Base-by-base conservation (phyloP, 2,329 filamentous ascomycete genomes). In the Alternaria brassicicola region DNA sequence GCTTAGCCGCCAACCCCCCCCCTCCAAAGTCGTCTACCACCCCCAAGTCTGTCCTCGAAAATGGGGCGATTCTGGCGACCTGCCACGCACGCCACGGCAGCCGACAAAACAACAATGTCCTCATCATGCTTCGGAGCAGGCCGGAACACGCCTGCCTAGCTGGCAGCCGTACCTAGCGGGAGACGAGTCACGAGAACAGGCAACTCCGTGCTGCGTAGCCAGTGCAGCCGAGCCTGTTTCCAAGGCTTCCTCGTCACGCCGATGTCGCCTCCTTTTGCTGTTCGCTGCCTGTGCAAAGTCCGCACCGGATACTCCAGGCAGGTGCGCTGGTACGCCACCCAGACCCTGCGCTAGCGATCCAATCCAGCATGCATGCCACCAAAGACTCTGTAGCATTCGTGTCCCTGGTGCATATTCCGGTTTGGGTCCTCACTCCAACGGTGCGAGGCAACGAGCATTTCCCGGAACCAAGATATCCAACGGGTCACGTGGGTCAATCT, bases 101-200 rank as follows among this genome's bases (percentile, higher is more conserved):
- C 33, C 58, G 51, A 54, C 52, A 43, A 57, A 21, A 45, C 52
- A 52, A 25, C 48, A 55, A 30, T 43, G 52, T 49, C 55, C 33
- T 38, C 54, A 55, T 59, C 56, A 51, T 41, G 45, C 36, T 36
- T 75, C 74, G 73, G 74, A 61, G 65, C 54, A 68, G 56, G 66
- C 62, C 74, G 74, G 73, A 67, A 65, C 33, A 25, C 23, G 41
- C 43, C 56, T 41, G 54, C 51, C 61, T 68, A 64, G 66, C 59
- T 62, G 52, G 54, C 61, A 51, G 61, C 43, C 61, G 36, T 62
- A 42, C 36, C 42, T 46, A 48, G 35, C 55, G 43, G 55, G 51
- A 49, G 61, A 72, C 74, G 71, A 73, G 74, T 77, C 74, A 76
- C 71, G 72, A 73, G 68, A 68, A 71, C 66, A 64, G 58, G 51